A percentile compares a stretch with the other conserved stretches of the same genome.
These are phyloP conservation scores for Crithidia brevicula DNA, from an alignment of 208 protist genomes.

Conservation along the genomic window DNA sequence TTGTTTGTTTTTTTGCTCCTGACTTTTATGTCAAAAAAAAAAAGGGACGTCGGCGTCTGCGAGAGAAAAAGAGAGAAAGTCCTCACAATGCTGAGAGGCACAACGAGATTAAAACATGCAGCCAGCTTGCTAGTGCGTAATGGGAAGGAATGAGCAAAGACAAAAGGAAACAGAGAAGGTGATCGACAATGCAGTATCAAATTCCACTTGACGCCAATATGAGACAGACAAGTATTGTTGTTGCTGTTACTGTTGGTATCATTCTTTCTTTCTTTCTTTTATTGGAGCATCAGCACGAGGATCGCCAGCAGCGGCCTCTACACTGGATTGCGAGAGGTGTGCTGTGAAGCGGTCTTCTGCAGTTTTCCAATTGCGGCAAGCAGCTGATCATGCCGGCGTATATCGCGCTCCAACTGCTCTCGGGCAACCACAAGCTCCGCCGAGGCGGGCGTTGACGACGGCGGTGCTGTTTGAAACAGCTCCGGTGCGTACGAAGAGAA, in stretches of 20 bases:
- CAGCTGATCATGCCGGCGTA: slow-evolving; percentile 72
- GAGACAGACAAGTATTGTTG: too few species aligned
- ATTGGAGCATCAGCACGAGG: background rate
- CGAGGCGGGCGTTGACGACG: background rate
- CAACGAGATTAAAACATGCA: too few species aligned
- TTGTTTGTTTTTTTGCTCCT: background rate
- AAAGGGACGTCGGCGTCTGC: too few species aligned
- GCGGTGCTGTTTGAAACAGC: background rate
- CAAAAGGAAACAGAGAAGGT: too few species aligned
- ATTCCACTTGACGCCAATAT: too few species aligned
- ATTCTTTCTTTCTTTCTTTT: background rate
- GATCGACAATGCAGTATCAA: too few species aligned
- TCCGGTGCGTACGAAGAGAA: background rate
- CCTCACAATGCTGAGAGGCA: too few species aligned
- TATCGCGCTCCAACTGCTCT: slow-evolving; percentile 60
- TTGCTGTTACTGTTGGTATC: too few species aligned
- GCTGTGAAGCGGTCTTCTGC: slow-evolving; percentile 58
- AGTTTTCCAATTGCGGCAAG: slow-evolving; percentile 68
- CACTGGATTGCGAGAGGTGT: slow-evolving; percentile 11
- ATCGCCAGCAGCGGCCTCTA: background rate
- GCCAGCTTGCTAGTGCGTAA: too few species aligned
- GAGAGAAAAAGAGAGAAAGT: too few species aligned
- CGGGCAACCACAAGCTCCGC: slow-evolving; percentile 23
- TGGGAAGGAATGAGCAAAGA: too few species aligned
- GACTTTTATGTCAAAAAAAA: background rate